phyloP scores from a whole-genome alignment of 169 alveolate species.

The Cryptosporidium ubiquitum region DNA sequence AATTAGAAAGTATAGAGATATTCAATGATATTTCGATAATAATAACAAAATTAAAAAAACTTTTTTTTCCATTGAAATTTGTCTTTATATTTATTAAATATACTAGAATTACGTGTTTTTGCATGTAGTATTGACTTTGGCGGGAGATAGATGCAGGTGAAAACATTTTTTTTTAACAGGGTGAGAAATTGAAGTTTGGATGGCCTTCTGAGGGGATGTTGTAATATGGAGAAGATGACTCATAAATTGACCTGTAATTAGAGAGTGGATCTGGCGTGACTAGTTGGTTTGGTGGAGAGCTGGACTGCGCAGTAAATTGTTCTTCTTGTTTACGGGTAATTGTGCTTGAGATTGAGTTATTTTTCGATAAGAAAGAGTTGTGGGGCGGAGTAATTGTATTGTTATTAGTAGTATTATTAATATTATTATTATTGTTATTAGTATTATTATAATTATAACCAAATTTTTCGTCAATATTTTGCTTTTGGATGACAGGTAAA shows the following conservation, averaged over 20 bases:
- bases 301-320: conserved; percentile 14
- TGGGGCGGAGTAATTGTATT: conserved; percentile 16
- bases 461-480: background rate
- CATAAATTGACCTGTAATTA: conserved; percentile 41
- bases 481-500: background rate
- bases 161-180: background rate
- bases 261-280: conserved; percentile 32
- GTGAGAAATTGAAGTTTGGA: conserved; percentile 30
- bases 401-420: background rate
- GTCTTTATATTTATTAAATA: too few species aligned
- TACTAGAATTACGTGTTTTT: conserved; percentile 1
- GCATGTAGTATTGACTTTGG: background rate
- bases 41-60: background rate
- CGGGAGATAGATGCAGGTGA: background rate
- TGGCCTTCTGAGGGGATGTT: conserved; percentile 69
- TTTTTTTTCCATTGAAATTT: background rate
- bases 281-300: conserved; percentile 15
- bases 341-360: conserved; percentile 37
- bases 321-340: conserved; percentile 34
- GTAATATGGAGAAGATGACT: conserved; percentile 46
- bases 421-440: background rate
- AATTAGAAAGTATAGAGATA: background rate
- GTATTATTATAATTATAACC: background rate
- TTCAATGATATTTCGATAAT: background rate
- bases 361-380: background rate